Base-by-base conservation (phyloP, 352 stramenopile species). In the Phytophthora cajani region DNA sequence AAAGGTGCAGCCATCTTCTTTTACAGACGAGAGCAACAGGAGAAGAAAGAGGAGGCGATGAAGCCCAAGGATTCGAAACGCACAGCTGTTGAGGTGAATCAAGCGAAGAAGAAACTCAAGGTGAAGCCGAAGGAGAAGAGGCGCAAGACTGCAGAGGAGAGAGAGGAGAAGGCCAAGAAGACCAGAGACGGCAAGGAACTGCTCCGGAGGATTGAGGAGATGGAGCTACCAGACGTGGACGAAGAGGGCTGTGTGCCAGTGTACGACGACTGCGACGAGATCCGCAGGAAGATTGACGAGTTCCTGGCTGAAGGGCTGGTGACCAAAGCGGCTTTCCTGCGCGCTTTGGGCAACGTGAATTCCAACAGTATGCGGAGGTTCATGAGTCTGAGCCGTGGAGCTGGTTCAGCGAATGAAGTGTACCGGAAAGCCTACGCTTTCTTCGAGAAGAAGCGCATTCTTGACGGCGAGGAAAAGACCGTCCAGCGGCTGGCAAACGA, bases 1-100 rank as follows among this genome's bases (percentile, higher is more conserved):
- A 55, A 72, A 38, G 51, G 60, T n/a, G 69, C 58, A 19, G 44
- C 77, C 6, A 58, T 71, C 23, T 88, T 85, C 67, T 84, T 85
- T 62, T 57, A 79, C 64, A 61, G 56, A 36, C 67, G 67, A 44
- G 77, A 53, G 21, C 52, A 27, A n/a, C 23, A 44, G 16, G 60
- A 61, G 19, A 74, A 61, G 30, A 71, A 67, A 44, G 66, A 71
- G 46, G 57, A 58, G 10, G 49, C 17, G 9, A 51, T 69, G 61
- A 61, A 25, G 16, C 33, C 53, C 58, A 69, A 62, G 32, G 51
- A 58, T 9, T 60, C 47, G 23, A 78, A 64, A 44, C 59, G 61
- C 52, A 75, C 74, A 62, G 66, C 47, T 16, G 38, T 36, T 1
- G 60, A 52, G 8, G 25, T 63, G 9, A 44, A 36, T 5, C 50